phyloP scores from a whole-genome alignment of 2,329 filamentous ascomycete genomes.

The Penicillium vulpinum region DNA sequence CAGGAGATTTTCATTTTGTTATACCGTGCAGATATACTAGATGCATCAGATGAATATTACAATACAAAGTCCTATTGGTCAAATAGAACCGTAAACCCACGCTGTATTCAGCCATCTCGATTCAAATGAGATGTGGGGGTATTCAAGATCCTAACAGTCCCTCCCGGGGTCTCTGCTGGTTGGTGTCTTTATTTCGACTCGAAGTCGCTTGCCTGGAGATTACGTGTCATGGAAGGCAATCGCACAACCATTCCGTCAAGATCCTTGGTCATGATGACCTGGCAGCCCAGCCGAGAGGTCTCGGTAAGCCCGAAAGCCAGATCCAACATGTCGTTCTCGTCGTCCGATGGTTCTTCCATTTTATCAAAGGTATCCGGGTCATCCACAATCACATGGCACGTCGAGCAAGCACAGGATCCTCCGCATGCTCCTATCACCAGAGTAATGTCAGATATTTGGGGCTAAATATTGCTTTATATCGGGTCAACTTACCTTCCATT shows the following conservation, averaged over 20 bases:
- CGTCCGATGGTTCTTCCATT: conserved; percentile 75
- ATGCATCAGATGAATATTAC: conserved; percentile 28
- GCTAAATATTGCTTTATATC: not conserved
- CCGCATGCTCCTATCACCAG: conserved; percentile 71
- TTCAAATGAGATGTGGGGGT: not conserved
- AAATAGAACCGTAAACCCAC: conserved; percentile 9
- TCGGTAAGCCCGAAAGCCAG: conserved; percentile 87
- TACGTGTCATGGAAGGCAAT: conserved; percentile 90
- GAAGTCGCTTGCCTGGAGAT: conserved; percentile 94
- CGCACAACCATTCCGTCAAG: conserved; percentile 82
- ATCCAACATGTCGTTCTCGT: conserved; percentile 89
- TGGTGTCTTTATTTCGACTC: conserved; percentile 43
- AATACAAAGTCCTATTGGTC: conserved; percentile 26
- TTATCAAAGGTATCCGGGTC: conserved; percentile 73
- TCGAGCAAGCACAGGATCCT: conserved; percentile 89
- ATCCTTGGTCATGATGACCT: conserved; percentile 88
- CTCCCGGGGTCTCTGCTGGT: conserved; percentile 4
- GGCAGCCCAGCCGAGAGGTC: conserved; percentile 80
- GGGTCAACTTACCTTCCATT: conserved; percentile 73
- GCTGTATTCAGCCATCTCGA: not conserved
- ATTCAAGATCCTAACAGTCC: conserved; percentile 1
- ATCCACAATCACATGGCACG: conserved; percentile 84
- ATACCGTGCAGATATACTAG: conserved; percentile 20
- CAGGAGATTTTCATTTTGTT: conserved; percentile 31
- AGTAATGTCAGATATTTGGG: not conserved